These are phyloP conservation scores for Suhomyces canberraensis DNA, from an alignment of 805 yeast genomes.

Conservation along the genomic window DNA sequence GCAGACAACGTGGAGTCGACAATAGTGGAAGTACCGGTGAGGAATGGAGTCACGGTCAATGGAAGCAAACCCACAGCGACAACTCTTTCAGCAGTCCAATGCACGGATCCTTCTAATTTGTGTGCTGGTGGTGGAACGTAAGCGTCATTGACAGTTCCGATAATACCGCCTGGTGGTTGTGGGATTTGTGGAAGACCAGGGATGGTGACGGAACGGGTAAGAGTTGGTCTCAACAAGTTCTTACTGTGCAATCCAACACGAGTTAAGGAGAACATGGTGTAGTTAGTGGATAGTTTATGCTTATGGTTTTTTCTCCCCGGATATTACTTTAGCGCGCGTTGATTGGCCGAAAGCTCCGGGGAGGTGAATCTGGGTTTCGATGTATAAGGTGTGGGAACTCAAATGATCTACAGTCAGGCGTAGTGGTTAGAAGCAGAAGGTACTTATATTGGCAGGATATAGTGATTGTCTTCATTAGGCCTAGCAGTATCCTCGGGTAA, in stretches of 20 bases:
- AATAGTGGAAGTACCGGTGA: conserved; percentile 49
- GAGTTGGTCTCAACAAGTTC: conserved; percentile 5
- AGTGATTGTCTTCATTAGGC: too few species aligned
- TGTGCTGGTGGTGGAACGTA: conserved; percentile 57
- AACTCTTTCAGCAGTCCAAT: conserved; percentile 69
- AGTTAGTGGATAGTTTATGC: neutral
- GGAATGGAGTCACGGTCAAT: conserved; percentile 56
- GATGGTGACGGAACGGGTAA: conserved; percentile 14
- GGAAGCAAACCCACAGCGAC: conserved; percentile 64
- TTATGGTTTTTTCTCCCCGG: conserved; percentile 12
- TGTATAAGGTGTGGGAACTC: too few species aligned
- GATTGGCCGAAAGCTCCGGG: conserved; percentile 8
- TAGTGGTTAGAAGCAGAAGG: too few species aligned
- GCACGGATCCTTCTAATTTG: conserved; percentile 63
- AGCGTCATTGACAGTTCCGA: conserved; percentile 72
- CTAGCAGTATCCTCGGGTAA: too few species aligned
- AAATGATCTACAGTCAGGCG: too few species aligned
- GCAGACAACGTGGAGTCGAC: conserved; percentile 57
- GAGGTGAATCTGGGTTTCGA: too few species aligned
- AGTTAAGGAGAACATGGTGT: conserved; percentile 23
- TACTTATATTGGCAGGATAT: too few species aligned
- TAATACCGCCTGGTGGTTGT: conserved; percentile 72
- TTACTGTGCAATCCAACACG: conserved; percentile 28
- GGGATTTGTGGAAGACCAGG: conserved; percentile 48
- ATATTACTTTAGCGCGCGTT: conserved; percentile 8